phyloP scores from a whole-genome alignment of 768 basidiomycete species.

The Rhodocollybia butyracea region DNA sequence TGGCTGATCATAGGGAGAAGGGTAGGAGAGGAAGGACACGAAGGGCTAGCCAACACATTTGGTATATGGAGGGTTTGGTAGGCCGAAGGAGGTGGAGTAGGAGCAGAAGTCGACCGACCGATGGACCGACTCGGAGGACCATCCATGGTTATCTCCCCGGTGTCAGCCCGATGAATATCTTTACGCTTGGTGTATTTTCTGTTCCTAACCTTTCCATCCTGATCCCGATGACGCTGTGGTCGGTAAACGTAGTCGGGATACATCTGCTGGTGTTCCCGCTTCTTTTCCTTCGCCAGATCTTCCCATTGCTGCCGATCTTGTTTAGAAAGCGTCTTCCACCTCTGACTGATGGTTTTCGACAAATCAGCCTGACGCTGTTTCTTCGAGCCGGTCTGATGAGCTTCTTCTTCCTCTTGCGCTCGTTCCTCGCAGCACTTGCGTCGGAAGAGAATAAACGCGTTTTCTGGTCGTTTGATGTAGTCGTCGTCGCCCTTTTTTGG shows the following conservation, averaged over 20 bases:
- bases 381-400: slow-evolving; percentile 41
- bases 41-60: slow-evolving; percentile 52
- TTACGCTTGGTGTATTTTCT: slow-evolving; percentile 34
- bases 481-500: slow-evolving; percentile 75
- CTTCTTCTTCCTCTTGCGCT: slow-evolving; percentile 29
- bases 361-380: slow-evolving; percentile 77
- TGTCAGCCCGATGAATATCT: slow-evolving; percentile 21
- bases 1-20: slow-evolving; percentile 57
- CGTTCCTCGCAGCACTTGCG: slow-evolving; percentile 74
- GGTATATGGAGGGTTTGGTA: slow-evolving; percentile 71
- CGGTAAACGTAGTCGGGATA: slow-evolving; percentile 80
- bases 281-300: slow-evolving; percentile 70
- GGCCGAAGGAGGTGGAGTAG: slow-evolving; percentile 54
- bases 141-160: slow-evolving; percentile 13
- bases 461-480: slow-evolving; percentile 82
- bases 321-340: slow-evolving; percentile 66
- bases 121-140: slow-evolving; percentile 30
- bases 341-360: slow-evolving; percentile 76
- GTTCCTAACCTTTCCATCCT: slow-evolving; percentile 43
- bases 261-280: slow-evolving; percentile 72
- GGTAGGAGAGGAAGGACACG: slow-evolving; percentile 57
- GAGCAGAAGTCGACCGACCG: slow-evolving; percentile 50
- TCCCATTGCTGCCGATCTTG: slow-evolving; percentile 76
- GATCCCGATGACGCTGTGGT: slow-evolving; percentile 60
- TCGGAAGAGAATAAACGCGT: slow-evolving; percentile 83